phyloP scores from a whole-genome alignment of 257 asterid species.

The Scutellaria galericulata region DNA sequence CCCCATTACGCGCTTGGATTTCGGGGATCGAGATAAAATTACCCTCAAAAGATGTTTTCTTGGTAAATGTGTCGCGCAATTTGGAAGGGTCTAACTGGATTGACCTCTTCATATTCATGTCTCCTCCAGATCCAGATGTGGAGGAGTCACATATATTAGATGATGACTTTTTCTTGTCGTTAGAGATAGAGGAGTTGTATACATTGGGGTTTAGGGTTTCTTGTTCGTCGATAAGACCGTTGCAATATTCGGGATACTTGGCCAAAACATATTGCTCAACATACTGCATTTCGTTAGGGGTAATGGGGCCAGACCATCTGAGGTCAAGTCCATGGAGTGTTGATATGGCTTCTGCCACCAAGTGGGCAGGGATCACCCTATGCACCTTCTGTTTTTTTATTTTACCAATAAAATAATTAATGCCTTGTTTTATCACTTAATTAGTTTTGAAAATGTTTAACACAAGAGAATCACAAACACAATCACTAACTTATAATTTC shows the following conservation, averaged over 20 bases:
- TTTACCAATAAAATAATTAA: too few relatives aligned
- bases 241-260: slow-evolving; percentile 76
- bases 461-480: too few relatives aligned
- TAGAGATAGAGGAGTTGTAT: slow-evolving; percentile 15
- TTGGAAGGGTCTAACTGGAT: slow-evolving; percentile 67
- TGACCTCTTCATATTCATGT: too few relatives aligned
- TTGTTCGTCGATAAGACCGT: slow-evolving; percentile 60
- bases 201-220: slow-evolving; percentile 46
- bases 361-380: slow-evolving; percentile 76
- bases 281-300: slow-evolving; percentile 75
- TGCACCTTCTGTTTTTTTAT: slow-evolving; percentile 55
- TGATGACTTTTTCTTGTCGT: slow-evolving; percentile 43
- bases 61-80: slow-evolving; percentile 56
- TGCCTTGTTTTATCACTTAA: too few relatives aligned
- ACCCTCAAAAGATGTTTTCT: slow-evolving; percentile 56
- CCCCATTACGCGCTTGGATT: slow-evolving; percentile 72
- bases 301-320: slow-evolving; percentile 91
- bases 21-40: slow-evolving; percentile 82
- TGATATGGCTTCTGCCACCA: slow-evolving; percentile 86
- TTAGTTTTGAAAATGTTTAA: background rate
- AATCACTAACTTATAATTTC: too few relatives aligned
- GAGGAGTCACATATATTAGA: too few relatives aligned
- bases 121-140: too few relatives aligned
- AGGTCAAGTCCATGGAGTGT: slow-evolving; percentile 78
- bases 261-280: slow-evolving; percentile 79